These are phyloP conservation scores for Cladosporium cucumerinum DNA, from an alignment of 2,329 filamentous ascomycete genomes.

Conservation along the genomic window DNA sequence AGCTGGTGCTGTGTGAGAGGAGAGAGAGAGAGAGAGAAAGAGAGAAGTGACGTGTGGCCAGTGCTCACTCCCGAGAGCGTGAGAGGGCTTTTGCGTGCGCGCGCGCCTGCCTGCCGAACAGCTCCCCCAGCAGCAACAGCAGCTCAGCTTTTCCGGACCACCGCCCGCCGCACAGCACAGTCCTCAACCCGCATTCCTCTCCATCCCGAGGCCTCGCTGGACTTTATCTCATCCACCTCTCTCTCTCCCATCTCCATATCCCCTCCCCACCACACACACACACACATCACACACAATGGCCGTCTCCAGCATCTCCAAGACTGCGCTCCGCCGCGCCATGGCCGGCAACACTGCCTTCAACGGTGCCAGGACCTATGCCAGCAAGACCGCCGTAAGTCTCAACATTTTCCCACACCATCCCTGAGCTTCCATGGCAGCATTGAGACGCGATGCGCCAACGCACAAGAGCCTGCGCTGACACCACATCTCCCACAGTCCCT, in stretches of 20 bases:
- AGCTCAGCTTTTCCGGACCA: constrained; percentile 11
- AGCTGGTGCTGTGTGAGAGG: not conserved
- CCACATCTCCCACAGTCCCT: constrained; percentile 62
- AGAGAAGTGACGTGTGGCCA: constrained; percentile 6
- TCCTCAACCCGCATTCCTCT: constrained; percentile 5
- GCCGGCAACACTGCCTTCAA: constrained; percentile 64
- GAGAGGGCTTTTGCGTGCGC: not conserved
- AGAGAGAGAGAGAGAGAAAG: too few species aligned
- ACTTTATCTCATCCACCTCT: constrained; percentile 7
- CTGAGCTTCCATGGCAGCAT: constrained; percentile 1
- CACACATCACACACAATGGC: constrained; percentile 27
- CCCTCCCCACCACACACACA: constrained; percentile 2
- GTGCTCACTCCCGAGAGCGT: constrained; percentile 4
- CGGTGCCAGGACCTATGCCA: constrained; percentile 85
- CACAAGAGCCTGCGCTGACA: not conserved
- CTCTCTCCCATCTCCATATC: constrained; percentile 2
- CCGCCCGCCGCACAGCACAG: not conserved
- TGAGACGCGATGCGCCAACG: not conserved
- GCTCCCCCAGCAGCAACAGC: constrained; percentile 2
- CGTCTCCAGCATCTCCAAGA: constrained; percentile 47
- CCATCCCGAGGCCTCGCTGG: constrained; percentile 5
- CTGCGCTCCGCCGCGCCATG: constrained; percentile 75
- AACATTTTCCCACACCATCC: not conserved
- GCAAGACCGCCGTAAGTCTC: constrained; percentile 75
- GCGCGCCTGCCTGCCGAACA: not conserved